These are phyloP conservation scores for Plasmodium malariae DNA, from an alignment of 169 alveolate genomes.

Conservation along the genomic window DNA sequence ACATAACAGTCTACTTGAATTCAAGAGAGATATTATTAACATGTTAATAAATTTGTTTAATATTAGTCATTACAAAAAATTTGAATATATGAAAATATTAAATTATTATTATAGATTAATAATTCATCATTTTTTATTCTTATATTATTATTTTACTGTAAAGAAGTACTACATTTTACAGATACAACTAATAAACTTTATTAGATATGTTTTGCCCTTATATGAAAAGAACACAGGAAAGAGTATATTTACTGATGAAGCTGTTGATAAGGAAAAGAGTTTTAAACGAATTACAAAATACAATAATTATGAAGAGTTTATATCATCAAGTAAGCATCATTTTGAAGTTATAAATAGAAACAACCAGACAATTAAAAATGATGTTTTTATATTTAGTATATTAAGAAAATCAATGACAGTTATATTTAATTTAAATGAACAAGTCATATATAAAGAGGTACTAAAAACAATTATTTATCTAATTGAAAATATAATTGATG, in stretches of 20 bases:
- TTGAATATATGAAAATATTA: slow-evolving; percentile 31
- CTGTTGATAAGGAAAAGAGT: not conserved
- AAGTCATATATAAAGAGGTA: slow-evolving; percentile 55
- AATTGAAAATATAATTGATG: slow-evolving; percentile 66
- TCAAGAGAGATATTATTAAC: slow-evolving; percentile 32
- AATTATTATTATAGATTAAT: slow-evolving; percentile 27
- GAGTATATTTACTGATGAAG: slow-evolving; percentile 5
- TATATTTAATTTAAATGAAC: slow-evolving; percentile 39
- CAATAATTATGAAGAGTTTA: slow-evolving; percentile 57
- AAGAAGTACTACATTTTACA: slow-evolving; percentile 58
- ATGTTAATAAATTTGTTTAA: slow-evolving; percentile 25
- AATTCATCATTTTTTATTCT: slow-evolving; percentile 49
- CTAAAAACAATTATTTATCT: slow-evolving; percentile 40
- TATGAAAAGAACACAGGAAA: slow-evolving; percentile 39
- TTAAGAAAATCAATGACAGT: slow-evolving; percentile 52
- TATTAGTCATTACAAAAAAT: slow-evolving; percentile 6
- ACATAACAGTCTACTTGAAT: slow-evolving; percentile 21
- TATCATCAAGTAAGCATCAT: slow-evolving; percentile 43
- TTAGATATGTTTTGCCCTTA: slow-evolving; percentile 15
- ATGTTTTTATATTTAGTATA: slow-evolving; percentile 66
- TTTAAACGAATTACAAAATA: not conserved
- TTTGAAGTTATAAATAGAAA: slow-evolving; percentile 25
- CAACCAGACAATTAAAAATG: slow-evolving; percentile 45
- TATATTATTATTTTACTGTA: slow-evolving; percentile 59
- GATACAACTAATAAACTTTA: slow-evolving; percentile 26